A percentile compares a stretch with the other conserved stretches of the same genome.
Evolutionary conservation across 495 filamentous ascomycete genomes (phyloP).

Genomic region (Aspergillus cavernicola): DNA sequence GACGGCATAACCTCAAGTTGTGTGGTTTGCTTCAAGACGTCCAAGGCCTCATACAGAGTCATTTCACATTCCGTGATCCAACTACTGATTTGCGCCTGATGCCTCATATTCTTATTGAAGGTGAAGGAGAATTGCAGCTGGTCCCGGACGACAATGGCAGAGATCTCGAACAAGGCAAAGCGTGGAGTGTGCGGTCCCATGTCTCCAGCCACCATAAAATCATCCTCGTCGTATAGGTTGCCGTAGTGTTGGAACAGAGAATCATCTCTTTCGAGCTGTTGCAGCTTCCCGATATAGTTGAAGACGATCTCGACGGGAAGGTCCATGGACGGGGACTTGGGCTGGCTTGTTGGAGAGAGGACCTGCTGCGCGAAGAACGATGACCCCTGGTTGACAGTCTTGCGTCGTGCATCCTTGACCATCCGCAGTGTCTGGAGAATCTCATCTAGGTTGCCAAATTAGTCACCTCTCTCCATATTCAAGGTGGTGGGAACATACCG

Average conservation of each 20-base stretch:
- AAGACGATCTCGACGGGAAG: conserved; percentile 58
- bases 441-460: conserved; percentile 12
- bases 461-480: background rate
- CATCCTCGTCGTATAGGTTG: background rate
- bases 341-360: conserved; percentile 41
- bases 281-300: background rate
- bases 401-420: conserved; percentile 45
- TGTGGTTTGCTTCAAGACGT: background rate
- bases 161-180: background rate
- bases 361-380: conserved; percentile 50
- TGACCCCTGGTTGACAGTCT: conserved; percentile 37
- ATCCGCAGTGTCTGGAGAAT: conserved; percentile 37
- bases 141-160: background rate
- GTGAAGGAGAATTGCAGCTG: conserved; percentile 5
- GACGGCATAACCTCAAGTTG: conserved; percentile 1
- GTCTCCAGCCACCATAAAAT: background rate
- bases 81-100: conserved; percentile 1
- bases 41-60: background rate
- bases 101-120: conserved; percentile 2
- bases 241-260: background rate
- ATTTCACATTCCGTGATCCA: conserved; percentile 5
- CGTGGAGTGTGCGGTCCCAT: background rate
- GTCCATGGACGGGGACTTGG: conserved; percentile 28
- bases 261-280: background rate
- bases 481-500: conserved; percentile 21